A percentile compares a stretch with the other conserved stretches of the same genome.
Evolutionary conservation across 257 asterid genomes (phyloP).

Genomic region (Buddleja alternifolia): DNA sequence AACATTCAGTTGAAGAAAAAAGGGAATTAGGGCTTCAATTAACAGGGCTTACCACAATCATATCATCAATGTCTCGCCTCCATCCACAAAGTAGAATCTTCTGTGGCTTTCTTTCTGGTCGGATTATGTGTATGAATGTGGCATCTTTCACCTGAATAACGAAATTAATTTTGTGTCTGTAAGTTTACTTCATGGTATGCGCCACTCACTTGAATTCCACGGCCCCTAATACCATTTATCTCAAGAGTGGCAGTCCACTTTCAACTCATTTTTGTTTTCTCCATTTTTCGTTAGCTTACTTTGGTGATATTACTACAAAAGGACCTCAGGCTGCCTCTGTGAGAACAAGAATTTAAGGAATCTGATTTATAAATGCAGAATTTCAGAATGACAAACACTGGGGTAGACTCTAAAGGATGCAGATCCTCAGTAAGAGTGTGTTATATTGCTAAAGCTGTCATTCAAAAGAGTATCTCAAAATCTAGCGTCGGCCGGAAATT

Average conservation of each 20-base stretch:
- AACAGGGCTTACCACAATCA: constrained; percentile 91
- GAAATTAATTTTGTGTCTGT: constrained; percentile 74
- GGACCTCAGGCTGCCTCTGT: not conserved
- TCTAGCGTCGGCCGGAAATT: constrained; percentile 6
- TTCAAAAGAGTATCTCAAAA: not conserved
- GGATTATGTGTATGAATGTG: constrained; percentile 64
- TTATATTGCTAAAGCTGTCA: not conserved
- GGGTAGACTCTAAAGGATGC: not conserved
- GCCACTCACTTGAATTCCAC: constrained; percentile 53
- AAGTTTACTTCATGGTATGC: constrained; percentile 61
- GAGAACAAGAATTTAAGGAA: constrained; percentile 5
- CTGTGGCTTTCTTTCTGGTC: constrained; percentile 87
- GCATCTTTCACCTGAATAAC: constrained; percentile 91
- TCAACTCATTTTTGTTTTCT: constrained; percentile 27
- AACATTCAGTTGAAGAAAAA: constrained; percentile 73
- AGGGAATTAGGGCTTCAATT: constrained; percentile 67
- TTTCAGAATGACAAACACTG: constrained; percentile 23
- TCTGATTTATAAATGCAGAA: not conserved
- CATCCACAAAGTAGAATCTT: constrained; percentile 98
- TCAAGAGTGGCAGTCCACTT: constrained; percentile 51
- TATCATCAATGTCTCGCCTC: constrained; percentile 96
- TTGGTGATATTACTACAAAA: not conserved
- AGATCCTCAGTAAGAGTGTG: constrained; percentile 3
- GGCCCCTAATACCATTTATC: constrained; percentile 50
- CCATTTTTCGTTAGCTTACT: constrained; percentile 23